A percentile compares a stretch with the other conserved stretches of the same genome.
Evolutionary conservation across 176 grass and related monocot species (phyloP).

Genomic region (Triticum turgidum): DNA sequence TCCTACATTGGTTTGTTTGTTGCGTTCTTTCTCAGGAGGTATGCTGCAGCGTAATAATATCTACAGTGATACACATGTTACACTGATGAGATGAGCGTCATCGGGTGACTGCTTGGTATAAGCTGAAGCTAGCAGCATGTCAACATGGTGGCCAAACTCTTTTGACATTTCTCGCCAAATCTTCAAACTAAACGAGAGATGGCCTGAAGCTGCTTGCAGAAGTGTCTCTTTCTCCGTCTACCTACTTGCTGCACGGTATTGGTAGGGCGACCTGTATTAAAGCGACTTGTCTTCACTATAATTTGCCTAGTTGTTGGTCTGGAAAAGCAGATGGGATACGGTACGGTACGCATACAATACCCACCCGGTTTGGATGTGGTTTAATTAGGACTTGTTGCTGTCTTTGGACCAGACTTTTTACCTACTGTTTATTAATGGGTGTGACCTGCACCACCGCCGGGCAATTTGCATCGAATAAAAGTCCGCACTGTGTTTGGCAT

Average conservation of each 20-base stretch:
- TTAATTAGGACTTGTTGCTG: constrained; percentile 3
- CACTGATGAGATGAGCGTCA: background rate
- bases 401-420: constrained; percentile 17
- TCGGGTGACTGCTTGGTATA: background rate
- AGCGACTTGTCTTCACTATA: background rate
- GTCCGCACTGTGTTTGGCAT: background rate
- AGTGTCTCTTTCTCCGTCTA: background rate
- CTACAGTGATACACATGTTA: background rate
- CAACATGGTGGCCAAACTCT: background rate
- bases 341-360: background rate
- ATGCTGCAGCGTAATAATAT: background rate
- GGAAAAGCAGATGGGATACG: background rate
- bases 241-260: constrained; percentile 10
- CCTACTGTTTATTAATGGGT: background rate
- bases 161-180: background rate
- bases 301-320: constrained; percentile 11
- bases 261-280: constrained; percentile 22
- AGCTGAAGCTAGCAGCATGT: background rate
- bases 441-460: background rate
- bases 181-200: background rate
- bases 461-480: constrained; percentile 15
- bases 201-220: background rate
- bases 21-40: constrained; percentile 26
- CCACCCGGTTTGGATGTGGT: background rate
- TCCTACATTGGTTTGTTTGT: constrained; percentile 20